phyloP scores from a whole-genome alignment of 169 alveolate species.

The Theileria annulata region DNA sequence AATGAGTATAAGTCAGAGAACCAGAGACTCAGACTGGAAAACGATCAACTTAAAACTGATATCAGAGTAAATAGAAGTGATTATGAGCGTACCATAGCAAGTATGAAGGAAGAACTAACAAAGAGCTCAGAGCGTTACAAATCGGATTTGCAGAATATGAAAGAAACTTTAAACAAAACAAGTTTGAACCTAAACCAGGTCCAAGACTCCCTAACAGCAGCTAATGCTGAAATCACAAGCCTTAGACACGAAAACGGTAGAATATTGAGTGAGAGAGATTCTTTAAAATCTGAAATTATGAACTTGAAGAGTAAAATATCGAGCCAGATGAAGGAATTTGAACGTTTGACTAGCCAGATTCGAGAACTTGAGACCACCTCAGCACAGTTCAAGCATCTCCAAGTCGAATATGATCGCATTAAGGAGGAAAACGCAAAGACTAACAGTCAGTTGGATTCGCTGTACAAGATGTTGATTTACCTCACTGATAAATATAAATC shows the following conservation, averaged over 20 bases:
- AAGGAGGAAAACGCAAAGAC: conserved; percentile 33
- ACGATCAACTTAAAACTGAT: not conserved
- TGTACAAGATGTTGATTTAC: conserved; percentile 54
- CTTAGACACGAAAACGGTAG: not conserved
- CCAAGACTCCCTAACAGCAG: not conserved
- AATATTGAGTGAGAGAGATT: not conserved
- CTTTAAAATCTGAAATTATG: not conserved
- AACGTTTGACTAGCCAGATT: conserved; percentile 31
- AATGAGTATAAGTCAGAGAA: conserved; percentile 3
- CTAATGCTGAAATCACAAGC: not conserved
- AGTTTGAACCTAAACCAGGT: not conserved
- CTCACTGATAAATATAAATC: conserved; percentile 34
- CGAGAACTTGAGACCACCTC: conserved; percentile 29
- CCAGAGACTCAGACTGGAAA: not conserved
- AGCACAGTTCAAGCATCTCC: conserved; percentile 19
- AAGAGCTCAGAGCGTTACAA: not conserved
- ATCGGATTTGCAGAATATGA: conserved; percentile 13
- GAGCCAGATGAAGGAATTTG: conserved; percentile 21
- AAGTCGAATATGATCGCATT: conserved; percentile 29
- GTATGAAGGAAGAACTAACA: conserved; percentile 4
- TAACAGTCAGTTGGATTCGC: conserved; percentile 41
- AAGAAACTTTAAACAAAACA: not conserved
- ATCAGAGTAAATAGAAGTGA: not conserved
- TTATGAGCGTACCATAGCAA: not conserved
- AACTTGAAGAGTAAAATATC: not conserved